phyloP scores from a whole-genome alignment of 1,284 basidiomycete genomes.

The Cryptococcus sp. region DNA sequence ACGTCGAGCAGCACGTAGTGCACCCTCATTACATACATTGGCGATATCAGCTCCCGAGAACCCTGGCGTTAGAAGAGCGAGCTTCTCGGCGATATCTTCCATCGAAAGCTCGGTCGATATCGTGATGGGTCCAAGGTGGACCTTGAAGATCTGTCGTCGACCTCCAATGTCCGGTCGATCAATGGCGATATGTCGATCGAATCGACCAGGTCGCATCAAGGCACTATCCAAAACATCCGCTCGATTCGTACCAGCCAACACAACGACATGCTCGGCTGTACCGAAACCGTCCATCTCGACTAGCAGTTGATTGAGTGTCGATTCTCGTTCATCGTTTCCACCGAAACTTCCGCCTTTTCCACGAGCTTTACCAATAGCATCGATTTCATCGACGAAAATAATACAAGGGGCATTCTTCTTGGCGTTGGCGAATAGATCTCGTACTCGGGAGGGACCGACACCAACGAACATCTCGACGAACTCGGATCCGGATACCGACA shows the following conservation, averaged over 20 bases:
- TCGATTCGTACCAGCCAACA: constrained; percentile 94
- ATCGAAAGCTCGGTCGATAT: constrained; percentile 59
- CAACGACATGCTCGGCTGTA: constrained; percentile 91
- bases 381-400: constrained; percentile 97
- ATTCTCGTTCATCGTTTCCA: constrained; percentile 97
- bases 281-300: constrained; percentile 99
- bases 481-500: constrained; percentile 97
- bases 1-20: constrained; percentile 86
- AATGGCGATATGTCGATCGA: constrained; percentile 94
- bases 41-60: constrained; percentile 99
- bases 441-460: constrained; percentile 94
- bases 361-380: constrained; percentile 95
- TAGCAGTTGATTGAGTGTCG: constrained; percentile 93
- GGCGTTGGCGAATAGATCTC: constrained; percentile 94
- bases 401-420: constrained; percentile 98
- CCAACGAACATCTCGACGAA: constrained; percentile 99
- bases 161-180: constrained; percentile 93
- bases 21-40: constrained; percentile 98
- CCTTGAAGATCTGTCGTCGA: constrained; percentile 87
- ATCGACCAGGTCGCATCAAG: constrained; percentile 93
- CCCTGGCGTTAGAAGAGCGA: constrained; percentile 92
- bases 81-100: constrained; percentile 76
- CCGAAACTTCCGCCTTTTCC: constrained; percentile 84
- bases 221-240: constrained; percentile 94
- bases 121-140: constrained; percentile 83